These are phyloP conservation scores for Claviceps africana DNA, from an alignment of 2,329 filamentous ascomycete species.

Conservation along the genomic window DNA sequence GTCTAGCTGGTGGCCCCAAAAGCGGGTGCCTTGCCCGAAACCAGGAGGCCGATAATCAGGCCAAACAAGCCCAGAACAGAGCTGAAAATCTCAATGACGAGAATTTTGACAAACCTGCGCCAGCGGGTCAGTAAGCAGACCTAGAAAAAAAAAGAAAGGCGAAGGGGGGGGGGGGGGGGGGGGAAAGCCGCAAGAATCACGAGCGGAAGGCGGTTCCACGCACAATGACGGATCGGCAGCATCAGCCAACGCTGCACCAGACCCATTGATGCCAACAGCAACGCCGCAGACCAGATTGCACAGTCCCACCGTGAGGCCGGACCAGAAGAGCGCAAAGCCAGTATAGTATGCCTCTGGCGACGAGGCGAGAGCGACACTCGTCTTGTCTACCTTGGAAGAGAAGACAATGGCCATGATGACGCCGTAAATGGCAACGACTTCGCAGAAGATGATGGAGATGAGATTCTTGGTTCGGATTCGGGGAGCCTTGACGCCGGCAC, in stretches of 20 bases:
- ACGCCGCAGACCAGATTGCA: slow-evolving; percentile 96
- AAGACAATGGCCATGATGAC: slow-evolving; percentile 99
- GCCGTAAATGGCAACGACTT: slow-evolving; percentile 98
- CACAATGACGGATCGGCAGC: slow-evolving; percentile 83
- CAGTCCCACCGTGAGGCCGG: slow-evolving; percentile 81
- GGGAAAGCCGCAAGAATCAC: too few relatives aligned
- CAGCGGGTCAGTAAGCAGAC: slow-evolving; percentile 13
- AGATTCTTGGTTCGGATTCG: slow-evolving; percentile 98
- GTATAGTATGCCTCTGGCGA: slow-evolving; percentile 79
- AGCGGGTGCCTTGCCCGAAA: slow-evolving; percentile 61
- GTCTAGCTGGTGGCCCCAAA: slow-evolving; percentile 9
- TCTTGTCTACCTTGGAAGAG: slow-evolving; percentile 66
- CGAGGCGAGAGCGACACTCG: slow-evolving; percentile 51
- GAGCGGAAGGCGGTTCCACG: slow-evolving; percentile 20
- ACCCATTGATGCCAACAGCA: slow-evolving; percentile 94
- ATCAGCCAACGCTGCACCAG: slow-evolving; percentile 88
- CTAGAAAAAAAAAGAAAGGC: not conserved
- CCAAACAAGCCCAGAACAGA: slow-evolving; percentile 94
- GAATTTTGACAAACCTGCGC: slow-evolving; percentile 85
- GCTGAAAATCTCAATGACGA: slow-evolving; percentile 98
- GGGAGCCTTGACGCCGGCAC: slow-evolving; percentile 89
- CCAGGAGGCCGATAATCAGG: slow-evolving; percentile 81
- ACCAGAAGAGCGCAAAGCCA: slow-evolving; percentile 92
- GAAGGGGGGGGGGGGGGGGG: not conserved
- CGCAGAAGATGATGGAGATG: slow-evolving; percentile 99